Evolutionary conservation across 1,139 yeast genomes (phyloP), one percentile per base, ranked within the genome.

Genomic region (Zygoascus hellenicus): DNA sequence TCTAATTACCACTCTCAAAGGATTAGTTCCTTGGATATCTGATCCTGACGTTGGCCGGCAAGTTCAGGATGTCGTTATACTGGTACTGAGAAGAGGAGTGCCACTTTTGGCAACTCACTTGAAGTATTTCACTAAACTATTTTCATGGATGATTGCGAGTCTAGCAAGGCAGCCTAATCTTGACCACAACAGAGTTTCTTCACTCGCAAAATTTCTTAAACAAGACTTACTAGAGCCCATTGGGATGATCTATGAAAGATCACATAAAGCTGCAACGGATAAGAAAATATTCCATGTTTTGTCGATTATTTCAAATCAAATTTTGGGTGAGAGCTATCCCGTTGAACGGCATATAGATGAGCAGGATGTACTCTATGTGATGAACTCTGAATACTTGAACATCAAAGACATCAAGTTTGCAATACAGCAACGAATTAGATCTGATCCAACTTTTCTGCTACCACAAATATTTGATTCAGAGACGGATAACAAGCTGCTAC

Each of bases 41-140:
- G 36, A 41, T 32, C 38, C 43, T 2, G 38, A 41, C 9, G 32
- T 19, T 5, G 35, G 43, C 9, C 29, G 19, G 2, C 38, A 41
- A 15, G 43, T 22, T 5, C 22, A 9, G 9, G 32, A 34, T 9
- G 38, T 41, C 11, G 38, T 41, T 13, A 26, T 41, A n/a, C 32
- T 29, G 38, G 17, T 41, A 7, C 30, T 41, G 28, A 22, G 32
- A 2, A 13, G 9, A 3, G 30, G 26, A 13, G 13, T 10, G 1
- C 11, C 16, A 13, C 15, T 17, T 14, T 13, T 41, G 5, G 32
- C 43, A 13, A 13, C 13, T 5, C 22, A 41, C 19, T 9, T 41
- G 5, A 11, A 16, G 7, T 17, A 11, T 13, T 41, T 41, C 13
- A 16, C 33, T 7, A 26, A 37, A 2, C n/a, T 41, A 19, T 15